Base-by-base conservation (phyloP, 176 grass and related monocot species). In the Zea luxurians region DNA sequence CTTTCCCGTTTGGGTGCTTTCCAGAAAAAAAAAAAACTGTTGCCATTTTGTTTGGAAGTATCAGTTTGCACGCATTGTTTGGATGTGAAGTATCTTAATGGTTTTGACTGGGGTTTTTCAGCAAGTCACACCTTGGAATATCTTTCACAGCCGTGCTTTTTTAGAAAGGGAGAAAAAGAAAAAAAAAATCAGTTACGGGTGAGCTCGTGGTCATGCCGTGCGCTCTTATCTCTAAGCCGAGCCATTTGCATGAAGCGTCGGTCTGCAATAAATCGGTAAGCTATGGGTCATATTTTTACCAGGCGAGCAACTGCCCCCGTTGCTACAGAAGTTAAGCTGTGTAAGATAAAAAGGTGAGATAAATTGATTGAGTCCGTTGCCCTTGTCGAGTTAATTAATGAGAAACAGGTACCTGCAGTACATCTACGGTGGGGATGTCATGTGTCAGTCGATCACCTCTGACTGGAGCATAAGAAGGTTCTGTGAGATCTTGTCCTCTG, bases 311-410 rank as follows among this genome's bases (percentile, higher is more conserved):
- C 71, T 65, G 43, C 20, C 66, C 65, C 41, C 59, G 2, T 74
- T 2, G 38, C 61, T 50, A 59, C 74, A 35, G 10, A 38, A 46
- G 41, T 48, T 58, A 70, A 70, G 73, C 0, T 43, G 3, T 20
- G 81, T 70, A 49, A 72, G 50, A 49, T 71, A 8, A 36, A 71
- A 73, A 72, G 87, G 87, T 82, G 66, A 85, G 73, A 82, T 52
- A 12, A 55, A 73, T 78, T 82, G 52, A 77, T 82, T 50, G 40
- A 73, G 73, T 82, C 65, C 21, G 82, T 85, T 89, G 78, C 66
- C 67, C 66, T 76, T 89, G 87, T 82, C 67, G 36, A 82, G 78
- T 45, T 36, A 68, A 84, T 89, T 78, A 82, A 85, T 82, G 82
- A 66, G 66, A 37, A 80, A 64, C 60, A 83, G 75, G 75, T 83